Base-by-base conservation (phyloP, 1,284 basidiomycete genomes). In the Mycena citricolor region DNA sequence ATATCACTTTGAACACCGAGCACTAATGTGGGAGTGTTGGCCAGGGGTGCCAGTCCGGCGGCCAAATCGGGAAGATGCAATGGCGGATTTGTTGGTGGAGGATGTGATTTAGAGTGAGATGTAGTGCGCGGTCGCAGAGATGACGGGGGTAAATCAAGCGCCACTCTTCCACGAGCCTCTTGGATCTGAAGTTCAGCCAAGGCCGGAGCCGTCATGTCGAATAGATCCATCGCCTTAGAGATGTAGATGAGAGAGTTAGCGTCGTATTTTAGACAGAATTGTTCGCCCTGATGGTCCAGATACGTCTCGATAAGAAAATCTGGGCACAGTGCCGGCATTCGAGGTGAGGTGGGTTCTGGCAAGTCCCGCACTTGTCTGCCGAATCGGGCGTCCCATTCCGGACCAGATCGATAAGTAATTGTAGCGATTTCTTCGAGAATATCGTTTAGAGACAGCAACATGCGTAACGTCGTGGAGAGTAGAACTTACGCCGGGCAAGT, bases 291-390 rank as follows among this genome's bases (percentile, higher is more conserved):
- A 66, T 98, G 93, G 63, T 99, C 97, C 44, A 99, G 81, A 62
- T 99, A 99, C 0, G 95, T 97, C 68, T 99, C 97, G 57, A 99
- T 99, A 39, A 97, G 75, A 65, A 98, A 99, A 64, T 99, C 97
- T 8, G 97, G 95, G 60, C 93, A 97, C 1, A 99, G 75, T 30
- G 89, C 79, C 7, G 90, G 91, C 11, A 71, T 60, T 24, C 81
- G 77, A 4, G 71, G 64, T 4, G 14, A 17, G 14, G 21, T 21
- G 8, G 44, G 28, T 40, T 58, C 49, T 33, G 76, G 67, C 11
- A 69, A 52, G 36, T 63, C 46, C 28, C 83, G 73, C 32, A 91
- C 51, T 57, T 85, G 81, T 24, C 95, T 83, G 2, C 91, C 94
- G 61, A 99, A 99, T 10, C 97, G 83, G 59, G 90, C 79, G 66